Evolutionary conservation across 768 basidiomycete species (phyloP), one percentile per base, ranked within the genome.

Genomic region (Inosperma sp.): DNA sequence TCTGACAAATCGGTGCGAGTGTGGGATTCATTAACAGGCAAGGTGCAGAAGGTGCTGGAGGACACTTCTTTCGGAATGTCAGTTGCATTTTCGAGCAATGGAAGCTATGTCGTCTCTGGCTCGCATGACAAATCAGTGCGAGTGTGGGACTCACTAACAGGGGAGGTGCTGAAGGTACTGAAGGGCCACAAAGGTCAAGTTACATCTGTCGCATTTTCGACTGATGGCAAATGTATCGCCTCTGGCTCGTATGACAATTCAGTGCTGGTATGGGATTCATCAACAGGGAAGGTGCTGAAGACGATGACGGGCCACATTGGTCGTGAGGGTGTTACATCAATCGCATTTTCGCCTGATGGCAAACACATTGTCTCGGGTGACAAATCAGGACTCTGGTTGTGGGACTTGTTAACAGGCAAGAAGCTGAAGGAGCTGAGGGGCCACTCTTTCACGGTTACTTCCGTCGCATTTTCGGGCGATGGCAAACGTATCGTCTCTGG

Each of bases 201-300:
- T 29, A 37, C 12, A 5, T 61, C 73, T 5, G 64, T 80, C 14
- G 70, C 74, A 39, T 81, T 79, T 62, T 78, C 79, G 51, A 78
- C 77, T 0, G 67, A 70, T 27, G 78, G 56, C 16, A 52, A 46
- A 16, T 50, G 44, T 13, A 54, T 70, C 23, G 60, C 59, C 10
- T 64, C 69, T 8, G 63, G 61, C 6, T 64, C 63, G 1, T 23
- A n/a, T n/a, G n/a, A n/a, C n/a, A n/a, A n/a, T n/a, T n/a, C n/a
- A n/a, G n/a, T n/a, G n/a, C n/a, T n/a, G n/a, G 35, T 66, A 19
- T 66, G 64, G 65, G 52, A 64, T 48, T 29, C 49, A 17, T 21
- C 35, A 17, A 61, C 54, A 31, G 55, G 58, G 2, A 36, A 50
- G 1, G 14, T 21, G 29, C 13, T 29, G 6, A 48, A 36, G 21